Conservation (phyloP, 768 basidiomycete species). For the Trametes coccinea region DNA sequence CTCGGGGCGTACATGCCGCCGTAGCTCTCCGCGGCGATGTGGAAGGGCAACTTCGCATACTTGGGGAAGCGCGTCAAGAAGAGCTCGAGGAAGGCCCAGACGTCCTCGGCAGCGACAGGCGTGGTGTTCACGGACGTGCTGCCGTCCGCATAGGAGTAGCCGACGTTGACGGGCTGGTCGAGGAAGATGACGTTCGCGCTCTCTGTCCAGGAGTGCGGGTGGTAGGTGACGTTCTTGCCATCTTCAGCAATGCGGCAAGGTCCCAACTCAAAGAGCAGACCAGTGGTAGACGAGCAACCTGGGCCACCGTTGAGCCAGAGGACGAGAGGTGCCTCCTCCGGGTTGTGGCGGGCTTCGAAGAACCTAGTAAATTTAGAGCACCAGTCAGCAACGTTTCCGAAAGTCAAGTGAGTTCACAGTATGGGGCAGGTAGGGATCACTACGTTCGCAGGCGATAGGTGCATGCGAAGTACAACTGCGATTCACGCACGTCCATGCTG, state of each 20-base stretch:
- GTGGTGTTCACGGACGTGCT: slow-evolving; percentile 75
- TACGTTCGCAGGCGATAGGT: no score
- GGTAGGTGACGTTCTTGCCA: slow-evolving; percentile 68
- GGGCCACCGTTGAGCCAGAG: slow-evolving; percentile 88
- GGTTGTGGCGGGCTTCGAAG: slow-evolving; percentile 80
- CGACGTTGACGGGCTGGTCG: slow-evolving; percentile 84
- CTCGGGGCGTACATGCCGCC: slow-evolving; percentile 77
- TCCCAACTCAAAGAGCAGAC: slow-evolving; percentile 90
- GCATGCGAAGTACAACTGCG: no score
- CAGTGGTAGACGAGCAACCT: slow-evolving; percentile 51
- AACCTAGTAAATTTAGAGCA: slow-evolving; percentile 51
- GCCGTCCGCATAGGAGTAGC: slow-evolving; percentile 83
- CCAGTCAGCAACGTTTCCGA: no score
- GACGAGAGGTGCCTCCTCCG: slow-evolving; percentile 77
- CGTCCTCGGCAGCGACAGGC: slow-evolving; percentile 87
- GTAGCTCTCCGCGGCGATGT: slow-evolving; percentile 81
- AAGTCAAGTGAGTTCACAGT: no score
- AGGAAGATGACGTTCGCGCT: slow-evolving; percentile 78
- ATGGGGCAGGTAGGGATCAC: no score
- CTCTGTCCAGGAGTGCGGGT: slow-evolving; percentile 85
- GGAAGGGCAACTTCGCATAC: slow-evolving; percentile 70
- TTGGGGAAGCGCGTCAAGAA: slow-evolving; percentile 78
- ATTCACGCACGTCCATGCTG: no score
- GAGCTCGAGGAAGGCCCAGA: slow-evolving; percentile 81
- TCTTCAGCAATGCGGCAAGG: slow-evolving; percentile 76